Evolutionary conservation across 2,329 filamentous ascomycete genomes (phyloP).

Genomic region (Amphichorda felina): DNA sequence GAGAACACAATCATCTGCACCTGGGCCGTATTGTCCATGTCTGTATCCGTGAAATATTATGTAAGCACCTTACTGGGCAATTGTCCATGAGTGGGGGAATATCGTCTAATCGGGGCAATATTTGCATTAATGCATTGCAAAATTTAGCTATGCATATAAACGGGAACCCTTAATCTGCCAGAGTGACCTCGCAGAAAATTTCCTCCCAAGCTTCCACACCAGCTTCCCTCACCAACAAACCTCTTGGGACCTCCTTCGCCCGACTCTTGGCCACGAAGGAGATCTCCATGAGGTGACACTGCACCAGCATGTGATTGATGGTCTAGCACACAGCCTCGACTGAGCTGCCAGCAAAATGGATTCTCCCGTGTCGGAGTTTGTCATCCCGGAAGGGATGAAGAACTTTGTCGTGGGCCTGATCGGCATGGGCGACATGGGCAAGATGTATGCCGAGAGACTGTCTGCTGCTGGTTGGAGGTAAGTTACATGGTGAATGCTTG

Average conservation of each 20-base stretch:
- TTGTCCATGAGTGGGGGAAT: too few relatives aligned
- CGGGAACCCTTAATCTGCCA: background rate
- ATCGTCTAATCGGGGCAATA: too few relatives aligned
- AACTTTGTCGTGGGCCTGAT: slow-evolving; percentile 82
- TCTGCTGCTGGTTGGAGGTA: slow-evolving; percentile 94
- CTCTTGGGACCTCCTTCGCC: background rate
- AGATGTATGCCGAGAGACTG: slow-evolving; percentile 88
- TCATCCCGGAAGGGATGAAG: slow-evolving; percentile 39
- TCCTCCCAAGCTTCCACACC: background rate
- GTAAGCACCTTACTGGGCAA: background rate
- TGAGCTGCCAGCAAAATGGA: slow-evolving; percentile 13
- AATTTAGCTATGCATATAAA: background rate
- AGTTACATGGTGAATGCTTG: slow-evolving; percentile 11
- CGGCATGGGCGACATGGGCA: slow-evolving; percentile 99
- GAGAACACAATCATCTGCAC: too few relatives aligned
- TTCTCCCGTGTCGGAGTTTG: slow-evolving; percentile 6
- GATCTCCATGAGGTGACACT: background rate
- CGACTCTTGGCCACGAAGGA: background rate
- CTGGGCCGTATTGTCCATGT: too few relatives aligned
- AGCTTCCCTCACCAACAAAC: background rate
- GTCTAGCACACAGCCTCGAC: background rate
- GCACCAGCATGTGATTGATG: background rate
- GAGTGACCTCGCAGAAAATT: background rate
- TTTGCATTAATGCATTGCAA: too few relatives aligned
- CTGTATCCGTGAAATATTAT: background rate